Percentiles rank a stretch among this genome's conserved stretches.
phyloP scores from a whole-genome alignment of 2,329 filamentous ascomycete species.

The Diaporthe australafricana region DNA sequence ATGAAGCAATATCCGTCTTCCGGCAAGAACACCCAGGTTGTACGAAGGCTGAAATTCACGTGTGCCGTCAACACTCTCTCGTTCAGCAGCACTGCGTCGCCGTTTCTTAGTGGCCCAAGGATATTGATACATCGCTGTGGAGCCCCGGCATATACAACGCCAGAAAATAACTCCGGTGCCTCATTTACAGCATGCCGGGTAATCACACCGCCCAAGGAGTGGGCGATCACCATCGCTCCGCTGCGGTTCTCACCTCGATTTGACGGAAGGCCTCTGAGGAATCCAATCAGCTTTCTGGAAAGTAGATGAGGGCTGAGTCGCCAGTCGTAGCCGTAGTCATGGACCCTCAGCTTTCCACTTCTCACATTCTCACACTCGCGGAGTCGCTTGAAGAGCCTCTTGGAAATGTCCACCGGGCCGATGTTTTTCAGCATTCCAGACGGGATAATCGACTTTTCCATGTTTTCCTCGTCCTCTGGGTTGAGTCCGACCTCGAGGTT shows the following conservation, averaged over 20 bases:
- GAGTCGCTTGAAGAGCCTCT: conserved; percentile 82
- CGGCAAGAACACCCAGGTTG: conserved; percentile 85
- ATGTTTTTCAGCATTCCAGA: conserved; percentile 93
- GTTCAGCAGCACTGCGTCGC: conserved; percentile 91
- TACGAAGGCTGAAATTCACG: conserved; percentile 92
- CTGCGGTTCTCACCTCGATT: conserved; percentile 69
- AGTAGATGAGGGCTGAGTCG: conserved; percentile 83
- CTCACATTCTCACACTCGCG: conserved; percentile 79
- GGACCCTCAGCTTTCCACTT: conserved; percentile 78
- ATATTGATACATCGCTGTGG: conserved; percentile 93
- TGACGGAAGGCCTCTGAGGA: conserved; percentile 78
- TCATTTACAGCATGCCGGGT: conserved; percentile 89
- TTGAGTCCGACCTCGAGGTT: conserved; percentile 89
- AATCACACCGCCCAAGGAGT: conserved; percentile 89
- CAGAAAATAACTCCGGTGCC: conserved; percentile 85
- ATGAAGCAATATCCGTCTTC: conserved; percentile 90
- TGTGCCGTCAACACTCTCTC: conserved; percentile 91
- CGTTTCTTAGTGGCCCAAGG: conserved; percentile 87
- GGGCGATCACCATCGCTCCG: conserved; percentile 85
- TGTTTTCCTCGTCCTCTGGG: conserved; percentile 83
- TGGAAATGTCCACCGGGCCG: conserved; percentile 90
- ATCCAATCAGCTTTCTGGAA: conserved; percentile 77
- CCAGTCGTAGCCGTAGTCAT: conserved; percentile 97
- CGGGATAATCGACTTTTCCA: conserved; percentile 85
- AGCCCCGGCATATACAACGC: conserved; percentile 86